Evolutionary conservation across 2,329 filamentous ascomycete species (phyloP).

Genomic region (Penicillium sp.): DNA sequence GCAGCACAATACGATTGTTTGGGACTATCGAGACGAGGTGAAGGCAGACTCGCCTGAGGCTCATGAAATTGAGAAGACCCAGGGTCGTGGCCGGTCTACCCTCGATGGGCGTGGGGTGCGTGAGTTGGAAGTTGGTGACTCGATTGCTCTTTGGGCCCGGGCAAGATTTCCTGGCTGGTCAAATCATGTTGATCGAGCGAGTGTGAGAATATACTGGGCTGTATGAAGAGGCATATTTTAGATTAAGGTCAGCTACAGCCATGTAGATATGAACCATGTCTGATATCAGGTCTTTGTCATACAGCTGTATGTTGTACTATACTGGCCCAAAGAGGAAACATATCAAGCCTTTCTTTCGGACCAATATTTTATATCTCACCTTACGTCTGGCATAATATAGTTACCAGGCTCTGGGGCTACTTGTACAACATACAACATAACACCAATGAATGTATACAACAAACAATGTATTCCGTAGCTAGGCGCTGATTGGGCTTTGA

Average conservation of each 20-base stretch:
- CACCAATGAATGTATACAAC: background rate
- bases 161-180: slow-evolving; percentile 40
- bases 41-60: slow-evolving; percentile 33
- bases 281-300: background rate
- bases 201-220: slow-evolving; percentile 40
- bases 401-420: no score
- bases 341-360: background rate
- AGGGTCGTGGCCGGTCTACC: slow-evolving; percentile 38
- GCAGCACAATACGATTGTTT: slow-evolving; percentile 31
- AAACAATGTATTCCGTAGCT: background rate
- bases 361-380: no score
- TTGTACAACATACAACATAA: no score
- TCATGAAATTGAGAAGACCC: slow-evolving; percentile 27
- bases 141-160: slow-evolving; percentile 39
- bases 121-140: slow-evolving; percentile 37
- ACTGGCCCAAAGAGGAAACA: background rate
- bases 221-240: slow-evolving; percentile 17
- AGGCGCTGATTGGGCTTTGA: slow-evolving; percentile 5
- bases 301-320: background rate
- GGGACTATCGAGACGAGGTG: slow-evolving; percentile 38
- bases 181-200: slow-evolving; percentile 34
- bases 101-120: slow-evolving; percentile 38
- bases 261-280: background rate
- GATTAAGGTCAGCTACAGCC: background rate
- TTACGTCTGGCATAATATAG: background rate